These are phyloP conservation scores for Haematococcus sp. DNA, from an alignment of 139 green algal species.

Conservation along the genomic window DNA sequence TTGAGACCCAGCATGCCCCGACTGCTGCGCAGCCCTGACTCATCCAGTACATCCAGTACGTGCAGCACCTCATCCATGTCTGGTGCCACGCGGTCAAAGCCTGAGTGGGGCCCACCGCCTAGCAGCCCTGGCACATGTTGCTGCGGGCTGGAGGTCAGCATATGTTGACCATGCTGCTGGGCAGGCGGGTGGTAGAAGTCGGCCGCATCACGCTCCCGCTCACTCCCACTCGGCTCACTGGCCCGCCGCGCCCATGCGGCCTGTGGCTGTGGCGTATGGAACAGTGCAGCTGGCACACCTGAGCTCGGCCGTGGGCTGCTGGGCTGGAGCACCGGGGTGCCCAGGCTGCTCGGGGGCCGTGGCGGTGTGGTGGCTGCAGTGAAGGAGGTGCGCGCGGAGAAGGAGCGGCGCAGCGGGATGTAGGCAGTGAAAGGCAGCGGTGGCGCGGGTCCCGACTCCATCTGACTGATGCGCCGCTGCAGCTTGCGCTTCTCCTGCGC, in stretches of 20 bases:
- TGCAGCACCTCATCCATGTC: not conserved
- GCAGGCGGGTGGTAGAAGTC: not conserved
- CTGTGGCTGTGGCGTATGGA: too few relatives aligned
- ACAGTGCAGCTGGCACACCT: too few relatives aligned
- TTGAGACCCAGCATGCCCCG: conserved; percentile 3
- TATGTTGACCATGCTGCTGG: not conserved
- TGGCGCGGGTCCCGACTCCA: not conserved
- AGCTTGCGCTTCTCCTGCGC: conserved; percentile 2
- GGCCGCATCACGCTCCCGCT: too few relatives aligned
- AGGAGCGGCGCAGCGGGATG: not conserved
- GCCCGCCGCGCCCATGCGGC: too few relatives aligned
- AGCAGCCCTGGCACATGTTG: not conserved
- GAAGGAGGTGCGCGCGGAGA: not conserved
- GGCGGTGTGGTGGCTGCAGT: not conserved
- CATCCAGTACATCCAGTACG: conserved; percentile 2
- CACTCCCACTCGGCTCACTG: too few relatives aligned
- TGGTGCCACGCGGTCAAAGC: not conserved
- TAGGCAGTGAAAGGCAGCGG: too few relatives aligned
- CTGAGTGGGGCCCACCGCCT: not conserved
- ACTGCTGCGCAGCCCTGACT: not conserved
- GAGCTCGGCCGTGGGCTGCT: too few relatives aligned
- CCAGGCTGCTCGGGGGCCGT: not conserved
- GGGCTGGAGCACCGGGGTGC: not conserved
- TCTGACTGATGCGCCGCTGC: not conserved
- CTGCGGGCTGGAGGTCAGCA: not conserved